Base-by-base conservation (phyloP, 352 stramenopile species). In the Phytophthora cryptogea region DNA sequence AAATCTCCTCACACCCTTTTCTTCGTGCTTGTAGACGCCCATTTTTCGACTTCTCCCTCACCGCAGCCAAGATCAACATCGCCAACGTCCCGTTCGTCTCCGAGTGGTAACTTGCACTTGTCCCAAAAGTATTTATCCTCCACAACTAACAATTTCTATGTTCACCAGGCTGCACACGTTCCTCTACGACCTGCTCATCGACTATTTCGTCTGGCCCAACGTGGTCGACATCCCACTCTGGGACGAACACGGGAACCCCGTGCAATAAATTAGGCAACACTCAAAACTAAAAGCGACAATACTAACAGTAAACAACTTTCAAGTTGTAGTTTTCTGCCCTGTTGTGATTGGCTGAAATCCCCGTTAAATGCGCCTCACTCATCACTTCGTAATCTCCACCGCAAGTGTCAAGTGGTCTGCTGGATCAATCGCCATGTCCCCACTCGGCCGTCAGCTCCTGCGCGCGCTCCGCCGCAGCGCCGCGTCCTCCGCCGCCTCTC, bases 31-130 rank as follows among this genome's bases (percentile, higher is more conserved):
- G 8, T 47, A 92, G 83, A 27, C 80, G 80, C 3, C 83, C 83
- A 2, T 64, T 80, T 28, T 80, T 92, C 48, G 83, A 92, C 41
- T 92, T 92, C 49, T 90, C 79, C 3, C 69, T 92, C 47, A 92
- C 76, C 0, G 83, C 83, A 11, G 83, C 83, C 55, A 92, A 90
- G 61, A 92, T 92, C 79, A 90, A 90, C 75, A 77, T 90, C 50
- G 72, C 81, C 28, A 90, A 89, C 61, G 81, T 92, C 26, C 80
- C 83, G 8, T 92, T 90, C 64, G 81, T 83, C 14, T 92, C 83
- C 11, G 81, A 92, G 45, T 92, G 81, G 83, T 92, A 36, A 23
- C 20, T 23, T 23, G 1, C 20, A 23, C 20, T 23, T 23, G 20
- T 2, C 20, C 20, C 20, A 23, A 23, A 23, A 23, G 20, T 3